These are phyloP conservation scores for Kwoniella sp. DNA, from an alignment of 768 basidiomycete species.

Conservation along the genomic window DNA sequence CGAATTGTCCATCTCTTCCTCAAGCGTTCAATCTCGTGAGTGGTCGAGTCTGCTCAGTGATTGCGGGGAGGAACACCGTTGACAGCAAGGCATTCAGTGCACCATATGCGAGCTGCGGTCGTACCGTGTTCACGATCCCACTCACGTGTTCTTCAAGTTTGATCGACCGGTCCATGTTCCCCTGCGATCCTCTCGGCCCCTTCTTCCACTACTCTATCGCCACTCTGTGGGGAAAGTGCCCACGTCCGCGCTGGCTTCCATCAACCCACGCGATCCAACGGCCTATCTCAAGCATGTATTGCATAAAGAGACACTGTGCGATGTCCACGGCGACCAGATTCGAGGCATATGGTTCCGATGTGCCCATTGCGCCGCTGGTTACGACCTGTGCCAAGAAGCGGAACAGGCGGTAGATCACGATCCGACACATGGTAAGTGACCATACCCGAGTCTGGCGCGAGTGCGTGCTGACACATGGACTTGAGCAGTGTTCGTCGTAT, in stretches of 20 bases:
- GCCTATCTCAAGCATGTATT: constrained; percentile 49
- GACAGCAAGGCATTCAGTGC: constrained; percentile 63
- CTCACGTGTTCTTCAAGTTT: constrained; percentile 86
- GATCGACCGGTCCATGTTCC: constrained; percentile 73
- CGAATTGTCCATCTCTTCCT: constrained; percentile 78
- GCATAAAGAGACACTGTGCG: constrained; percentile 70
- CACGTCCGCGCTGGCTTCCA: constrained; percentile 16
- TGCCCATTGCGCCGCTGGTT: constrained; percentile 70
- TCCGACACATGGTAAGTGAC: constrained; percentile 64
- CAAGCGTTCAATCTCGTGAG: constrained; percentile 73
- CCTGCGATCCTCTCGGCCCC: constrained; percentile 62
- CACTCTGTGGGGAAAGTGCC: constrained; percentile 34
- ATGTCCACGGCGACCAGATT: constrained; percentile 79
- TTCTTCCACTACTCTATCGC: constrained; percentile 65
- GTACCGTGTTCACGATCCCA: constrained; percentile 76
- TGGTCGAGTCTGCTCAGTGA: constrained; percentile 2
- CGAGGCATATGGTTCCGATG: constrained; percentile 90
- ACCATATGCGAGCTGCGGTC: constrained; percentile 75
- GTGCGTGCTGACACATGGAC: background rate
- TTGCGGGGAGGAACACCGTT: constrained; percentile 3
- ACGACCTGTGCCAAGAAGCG: constrained; percentile 83
- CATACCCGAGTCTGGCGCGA: no score
- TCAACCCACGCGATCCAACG: constrained; percentile 29
- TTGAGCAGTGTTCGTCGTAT: constrained; percentile 70
- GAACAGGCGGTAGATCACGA: constrained; percentile 81